These are phyloP conservation scores for Solanum acaule DNA, from an alignment of 257 asterid species.

Conservation along the genomic window DNA sequence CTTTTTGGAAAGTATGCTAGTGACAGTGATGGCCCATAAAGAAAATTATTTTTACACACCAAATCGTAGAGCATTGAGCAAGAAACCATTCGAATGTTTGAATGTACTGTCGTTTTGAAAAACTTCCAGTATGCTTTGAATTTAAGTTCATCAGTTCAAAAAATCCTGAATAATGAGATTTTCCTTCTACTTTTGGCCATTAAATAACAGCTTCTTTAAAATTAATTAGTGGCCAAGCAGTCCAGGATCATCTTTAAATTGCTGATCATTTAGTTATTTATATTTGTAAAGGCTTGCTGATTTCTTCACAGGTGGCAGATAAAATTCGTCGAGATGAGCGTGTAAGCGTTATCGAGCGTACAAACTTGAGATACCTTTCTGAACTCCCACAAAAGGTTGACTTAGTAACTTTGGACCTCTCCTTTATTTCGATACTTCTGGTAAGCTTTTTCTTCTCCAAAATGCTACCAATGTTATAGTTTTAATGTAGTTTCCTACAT, in stretches of 20 bases:
- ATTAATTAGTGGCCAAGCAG: neutral
- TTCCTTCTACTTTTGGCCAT: neutral
- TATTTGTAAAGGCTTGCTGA: slow-evolving; percentile 4
- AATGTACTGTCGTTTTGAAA: neutral
- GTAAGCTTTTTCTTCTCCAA: slow-evolving; percentile 33
- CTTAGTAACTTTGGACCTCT: slow-evolving; percentile 90
- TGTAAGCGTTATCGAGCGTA: slow-evolving; percentile 72
- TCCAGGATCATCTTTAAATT: neutral
- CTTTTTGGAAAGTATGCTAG: neutral
- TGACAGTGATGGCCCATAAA: neutral
- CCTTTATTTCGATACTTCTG: slow-evolving; percentile 77
- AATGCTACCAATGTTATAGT: neutral
- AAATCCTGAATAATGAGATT: neutral
- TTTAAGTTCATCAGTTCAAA: neutral
- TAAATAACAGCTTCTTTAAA: neutral
- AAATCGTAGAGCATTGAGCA: neutral
- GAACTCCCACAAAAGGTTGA: slow-evolving; percentile 91
- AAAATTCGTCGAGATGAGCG: slow-evolving; percentile 75
- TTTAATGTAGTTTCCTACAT: neutral
- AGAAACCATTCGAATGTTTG: neutral
- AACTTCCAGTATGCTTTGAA: neutral
- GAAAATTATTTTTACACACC: neutral
- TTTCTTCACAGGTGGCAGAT: slow-evolving; percentile 66
- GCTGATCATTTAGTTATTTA: slow-evolving; percentile 1
- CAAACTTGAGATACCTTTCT: slow-evolving; percentile 85